Evolutionary conservation across 2,329 filamentous ascomycete species (phyloP), one percentile per base, ranked within the genome.

Genomic region (Stemphylium beticola): DNA sequence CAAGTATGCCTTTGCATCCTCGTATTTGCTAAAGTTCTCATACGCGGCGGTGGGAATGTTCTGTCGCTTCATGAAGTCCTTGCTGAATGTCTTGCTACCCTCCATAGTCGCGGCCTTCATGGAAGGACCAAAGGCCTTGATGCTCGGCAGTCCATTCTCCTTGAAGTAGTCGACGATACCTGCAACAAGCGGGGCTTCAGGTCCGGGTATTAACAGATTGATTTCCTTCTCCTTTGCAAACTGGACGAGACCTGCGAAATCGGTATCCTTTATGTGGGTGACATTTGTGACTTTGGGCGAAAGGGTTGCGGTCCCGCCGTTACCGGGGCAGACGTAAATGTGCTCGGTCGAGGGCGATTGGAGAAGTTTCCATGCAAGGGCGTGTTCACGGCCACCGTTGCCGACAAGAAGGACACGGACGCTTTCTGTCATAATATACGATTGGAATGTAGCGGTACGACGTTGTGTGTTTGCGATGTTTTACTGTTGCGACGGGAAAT

Each of bases 1-100:
- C 6, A 98, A 79, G 73, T 98, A 96, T 64, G 85, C 78, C 62
- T 82, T 80, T 12, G 92, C 92, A 41, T 85, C 79, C 50, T 88
- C 84, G 76, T 90, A 93, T 67, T 90, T 83, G 74, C 82, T 86
- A 73, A 98, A 97, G 79, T 96, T 97, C 75, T 89, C 86, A 79
- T 96, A 98, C 34, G 85, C 86, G 14, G 95, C 95, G 1, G 95
- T 98, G 33, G 93, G 93, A 66, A 99, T 96, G 68, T 84, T 84
- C 78, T 96, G 87, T 62, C 88, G 87, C 76, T 90, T 88, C 95
- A 98, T 99, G 73, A 98, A 98, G 76, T 98, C 93, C 75, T 99
- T 99, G 58, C 91, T 92, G 76, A 96, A 98, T 10, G 93, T 91
- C 82, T 99, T 99, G 79, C 91, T 96, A 56, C 95, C 95, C 78